Conservation (phyloP, 2,329 filamentous ascomycete genomes). For the Colletotrichum limetticola region DNA sequence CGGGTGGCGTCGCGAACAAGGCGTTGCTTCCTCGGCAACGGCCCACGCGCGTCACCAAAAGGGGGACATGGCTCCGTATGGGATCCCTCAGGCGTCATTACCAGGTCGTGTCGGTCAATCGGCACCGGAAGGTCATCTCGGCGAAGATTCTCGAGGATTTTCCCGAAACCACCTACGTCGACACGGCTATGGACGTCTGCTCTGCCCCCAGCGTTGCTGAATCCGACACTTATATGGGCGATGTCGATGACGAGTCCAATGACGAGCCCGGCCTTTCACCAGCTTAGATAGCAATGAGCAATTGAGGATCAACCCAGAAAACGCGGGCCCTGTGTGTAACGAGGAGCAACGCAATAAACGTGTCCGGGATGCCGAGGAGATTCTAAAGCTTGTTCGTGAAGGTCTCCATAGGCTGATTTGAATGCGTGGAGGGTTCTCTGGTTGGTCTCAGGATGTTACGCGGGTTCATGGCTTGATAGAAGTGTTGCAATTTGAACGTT, state of each 20-base stretch:
- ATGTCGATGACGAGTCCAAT: no score
- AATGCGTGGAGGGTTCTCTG: background rate
- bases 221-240: no score
- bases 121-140: background rate
- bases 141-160: background rate
- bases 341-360: background rate
- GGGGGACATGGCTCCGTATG: background rate
- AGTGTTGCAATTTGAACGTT: background rate
- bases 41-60: background rate
- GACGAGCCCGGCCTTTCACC: no score
- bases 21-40: no score
- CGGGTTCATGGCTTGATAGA: background rate
- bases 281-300: no score
- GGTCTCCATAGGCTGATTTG: background rate
- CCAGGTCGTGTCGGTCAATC: background rate
- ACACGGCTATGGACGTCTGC: background rate
- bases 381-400: background rate
- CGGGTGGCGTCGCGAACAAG: background rate
- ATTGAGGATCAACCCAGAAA: background rate
- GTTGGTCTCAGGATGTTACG: background rate
- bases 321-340: background rate
- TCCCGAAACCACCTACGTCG: background rate
- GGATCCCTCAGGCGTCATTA: background rate
- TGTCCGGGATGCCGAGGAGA: background rate
- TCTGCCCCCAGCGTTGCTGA: background rate